A percentile compares a stretch with the other conserved stretches of the same genome.
Conservation (phyloP, 2,329 filamentous ascomycete genomes). For the Talaromyces verruculosus region DNA sequence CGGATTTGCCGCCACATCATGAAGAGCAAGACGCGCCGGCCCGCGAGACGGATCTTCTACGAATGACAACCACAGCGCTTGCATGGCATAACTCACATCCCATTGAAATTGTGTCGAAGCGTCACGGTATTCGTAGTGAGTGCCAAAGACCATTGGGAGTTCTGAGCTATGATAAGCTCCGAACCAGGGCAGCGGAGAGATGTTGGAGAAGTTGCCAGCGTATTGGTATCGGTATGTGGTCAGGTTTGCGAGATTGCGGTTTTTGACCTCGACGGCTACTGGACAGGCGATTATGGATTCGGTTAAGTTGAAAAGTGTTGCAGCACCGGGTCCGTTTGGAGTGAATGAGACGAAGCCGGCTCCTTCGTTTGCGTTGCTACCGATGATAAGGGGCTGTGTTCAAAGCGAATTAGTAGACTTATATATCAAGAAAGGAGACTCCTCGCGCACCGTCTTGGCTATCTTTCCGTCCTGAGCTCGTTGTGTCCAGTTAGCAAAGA, state of each 20-base stretch:
- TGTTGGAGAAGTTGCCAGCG: slow-evolving; percentile 43
- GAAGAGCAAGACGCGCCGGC: slow-evolving; percentile 17
- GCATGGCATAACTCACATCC: slow-evolving; percentile 23
- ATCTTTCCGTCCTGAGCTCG: not conserved
- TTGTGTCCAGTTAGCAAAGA: slow-evolving; percentile 1
- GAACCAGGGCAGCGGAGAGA: slow-evolving; percentile 40
- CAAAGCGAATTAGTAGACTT: not conserved
- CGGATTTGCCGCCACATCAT: slow-evolving; percentile 17
- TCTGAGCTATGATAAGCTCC: slow-evolving; percentile 47
- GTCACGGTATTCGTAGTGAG: slow-evolving; percentile 28
- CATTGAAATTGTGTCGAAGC: slow-evolving; percentile 18
- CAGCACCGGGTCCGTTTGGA: slow-evolving; percentile 12
- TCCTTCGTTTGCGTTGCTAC: slow-evolving; percentile 24
- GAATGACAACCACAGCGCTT: slow-evolving; percentile 21
- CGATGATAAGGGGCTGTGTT: slow-evolving; percentile 21
- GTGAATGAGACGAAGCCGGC: slow-evolving; percentile 21
- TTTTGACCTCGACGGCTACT: slow-evolving; percentile 31
- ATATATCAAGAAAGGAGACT: not conserved
- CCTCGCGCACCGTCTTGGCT: slow-evolving; percentile 4
- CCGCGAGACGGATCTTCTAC: slow-evolving; percentile 19
- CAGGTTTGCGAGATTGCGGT: slow-evolving; percentile 30
- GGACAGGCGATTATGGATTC: slow-evolving; percentile 21
- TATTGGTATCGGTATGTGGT: slow-evolving; percentile 44
- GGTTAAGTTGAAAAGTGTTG: slow-evolving; percentile 25
- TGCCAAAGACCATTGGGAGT: slow-evolving; percentile 43